Evolutionary conservation across 2,329 filamentous ascomycete species (phyloP).

Genomic region (Hymenoscyphus albidus): DNA sequence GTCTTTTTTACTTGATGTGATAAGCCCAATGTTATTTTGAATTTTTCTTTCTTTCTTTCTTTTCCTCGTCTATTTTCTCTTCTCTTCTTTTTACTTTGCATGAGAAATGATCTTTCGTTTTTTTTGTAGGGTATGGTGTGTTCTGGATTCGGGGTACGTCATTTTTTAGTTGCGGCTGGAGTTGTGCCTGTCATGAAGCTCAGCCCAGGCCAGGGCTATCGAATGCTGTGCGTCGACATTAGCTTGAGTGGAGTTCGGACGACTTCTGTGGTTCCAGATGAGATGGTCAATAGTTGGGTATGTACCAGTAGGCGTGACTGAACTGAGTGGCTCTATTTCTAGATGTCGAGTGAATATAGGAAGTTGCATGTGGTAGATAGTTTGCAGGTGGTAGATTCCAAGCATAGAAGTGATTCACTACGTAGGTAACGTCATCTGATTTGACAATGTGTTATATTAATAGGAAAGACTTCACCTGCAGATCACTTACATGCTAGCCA

Average conservation of each 20-base stretch:
- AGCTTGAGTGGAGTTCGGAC: neutral
- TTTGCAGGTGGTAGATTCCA: neutral
- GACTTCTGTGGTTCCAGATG: neutral
- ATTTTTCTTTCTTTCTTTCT: neutral
- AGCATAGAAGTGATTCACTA: neutral
- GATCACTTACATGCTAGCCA: neutral
- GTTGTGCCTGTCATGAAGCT: neutral
- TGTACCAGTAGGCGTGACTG: neutral
- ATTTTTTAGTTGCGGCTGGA: neutral
- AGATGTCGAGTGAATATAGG: neutral
- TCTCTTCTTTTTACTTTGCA: neutral
- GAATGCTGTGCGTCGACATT: neutral
- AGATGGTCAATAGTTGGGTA: no score
- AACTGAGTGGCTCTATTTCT: neutral
- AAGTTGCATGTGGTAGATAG: neutral
- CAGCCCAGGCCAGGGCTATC: neutral
- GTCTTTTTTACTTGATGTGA: no score
- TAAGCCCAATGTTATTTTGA: neutral
- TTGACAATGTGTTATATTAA: neutral
- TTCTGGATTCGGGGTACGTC: neutral
- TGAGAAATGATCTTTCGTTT: neutral
- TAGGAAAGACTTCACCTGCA: neutral
- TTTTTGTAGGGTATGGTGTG: neutral
- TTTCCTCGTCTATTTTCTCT: no score
- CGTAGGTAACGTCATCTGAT: neutral